Percentiles rank a stretch among this genome's conserved stretches.
These are phyloP conservation scores for Corymbia maculata DNA, from an alignment of 345 rosid genomes.

Conservation along the genomic window DNA sequence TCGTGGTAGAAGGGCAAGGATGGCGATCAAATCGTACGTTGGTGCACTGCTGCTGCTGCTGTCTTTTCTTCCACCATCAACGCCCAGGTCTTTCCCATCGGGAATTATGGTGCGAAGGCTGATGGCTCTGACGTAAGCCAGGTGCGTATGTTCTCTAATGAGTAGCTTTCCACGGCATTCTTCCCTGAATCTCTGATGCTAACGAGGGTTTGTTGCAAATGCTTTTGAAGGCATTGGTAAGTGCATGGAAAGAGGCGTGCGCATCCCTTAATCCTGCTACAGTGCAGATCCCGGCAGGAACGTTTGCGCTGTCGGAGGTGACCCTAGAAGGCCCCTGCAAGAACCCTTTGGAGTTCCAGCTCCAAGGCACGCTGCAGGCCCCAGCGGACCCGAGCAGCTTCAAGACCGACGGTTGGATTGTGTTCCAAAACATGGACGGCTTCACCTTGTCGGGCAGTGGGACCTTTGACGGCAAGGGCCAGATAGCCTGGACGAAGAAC, in stretches of 20 bases:
- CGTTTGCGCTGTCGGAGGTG: slow-evolving; percentile 11
- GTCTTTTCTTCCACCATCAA: not conserved
- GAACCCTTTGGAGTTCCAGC: slow-evolving; percentile 1
- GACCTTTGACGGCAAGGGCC: slow-evolving; percentile 50
- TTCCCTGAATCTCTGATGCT: not conserved
- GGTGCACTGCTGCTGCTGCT: not conserved
- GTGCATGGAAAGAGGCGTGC: slow-evolving; percentile 45
- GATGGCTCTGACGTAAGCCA: not conserved
- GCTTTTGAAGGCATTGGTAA: slow-evolving; percentile 4
- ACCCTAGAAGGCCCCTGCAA: slow-evolving; percentile 37
- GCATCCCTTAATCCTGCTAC: slow-evolving; percentile 13
- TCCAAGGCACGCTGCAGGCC: slow-evolving; percentile 34
- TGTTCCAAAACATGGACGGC: slow-evolving; percentile 18
- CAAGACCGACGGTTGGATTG: slow-evolving; percentile 31
- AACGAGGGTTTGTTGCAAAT: not conserved
- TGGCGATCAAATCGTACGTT: not conserved
- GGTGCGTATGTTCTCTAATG: not conserved
- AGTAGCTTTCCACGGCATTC: not conserved
- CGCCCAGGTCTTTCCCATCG: not conserved
- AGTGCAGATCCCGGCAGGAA: slow-evolving; percentile 32
- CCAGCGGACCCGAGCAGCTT: slow-evolving; percentile 7
- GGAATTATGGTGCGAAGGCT: not conserved
- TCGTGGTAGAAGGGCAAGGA: not conserved
- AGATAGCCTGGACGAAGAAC: slow-evolving; percentile 21
- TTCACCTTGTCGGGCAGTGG: slow-evolving; percentile 35